Evolutionary conservation across 257 asterid species (phyloP).

Genomic region (Capsicum baccatum): DNA sequence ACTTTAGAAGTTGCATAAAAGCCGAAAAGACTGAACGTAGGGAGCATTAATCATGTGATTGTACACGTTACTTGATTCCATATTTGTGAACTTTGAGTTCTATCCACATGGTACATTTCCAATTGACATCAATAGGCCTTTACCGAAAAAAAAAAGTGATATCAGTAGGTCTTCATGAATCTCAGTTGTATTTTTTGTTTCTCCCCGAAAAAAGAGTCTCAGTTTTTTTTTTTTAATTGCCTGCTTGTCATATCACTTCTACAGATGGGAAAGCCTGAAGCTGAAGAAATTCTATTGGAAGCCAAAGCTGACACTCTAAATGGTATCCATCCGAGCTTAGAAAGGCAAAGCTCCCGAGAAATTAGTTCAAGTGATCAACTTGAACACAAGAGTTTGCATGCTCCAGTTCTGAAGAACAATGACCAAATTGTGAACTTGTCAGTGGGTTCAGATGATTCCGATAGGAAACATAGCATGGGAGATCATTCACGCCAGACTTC

Average conservation of each 20-base stretch:
- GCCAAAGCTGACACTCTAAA: conserved; percentile 47
- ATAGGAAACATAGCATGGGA: conserved; percentile 47
- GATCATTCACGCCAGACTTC: conserved; percentile 45
- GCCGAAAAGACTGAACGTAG: background rate
- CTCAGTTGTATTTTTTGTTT: background rate
- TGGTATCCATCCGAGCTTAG: conserved; percentile 45
- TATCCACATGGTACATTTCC: conserved; percentile 2
- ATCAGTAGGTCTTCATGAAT: conserved; percentile 23
- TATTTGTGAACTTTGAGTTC: conserved; percentile 5
- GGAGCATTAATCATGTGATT: conserved; percentile 17
- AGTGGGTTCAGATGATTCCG: conserved; percentile 42
- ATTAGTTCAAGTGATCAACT: conserved; percentile 43
- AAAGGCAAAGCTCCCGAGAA: conserved; percentile 44
- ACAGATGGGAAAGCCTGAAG: conserved; percentile 56
- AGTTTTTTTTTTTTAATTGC: background rate
- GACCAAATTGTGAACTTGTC: conserved; percentile 45
- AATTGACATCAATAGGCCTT: conserved; percentile 1
- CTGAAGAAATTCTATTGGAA: conserved; percentile 44
- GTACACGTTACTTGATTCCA: background rate
- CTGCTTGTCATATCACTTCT: conserved; percentile 34
- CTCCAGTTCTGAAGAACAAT: conserved; percentile 42
- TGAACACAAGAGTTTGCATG: conserved; percentile 45
- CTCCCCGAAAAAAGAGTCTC: too few relatives aligned
- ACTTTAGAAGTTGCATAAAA: background rate
- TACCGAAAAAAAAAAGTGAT: background rate